These are phyloP conservation scores for Suillus ampliporus DNA, from an alignment of 768 basidiomycete species.

Conservation along the genomic window DNA sequence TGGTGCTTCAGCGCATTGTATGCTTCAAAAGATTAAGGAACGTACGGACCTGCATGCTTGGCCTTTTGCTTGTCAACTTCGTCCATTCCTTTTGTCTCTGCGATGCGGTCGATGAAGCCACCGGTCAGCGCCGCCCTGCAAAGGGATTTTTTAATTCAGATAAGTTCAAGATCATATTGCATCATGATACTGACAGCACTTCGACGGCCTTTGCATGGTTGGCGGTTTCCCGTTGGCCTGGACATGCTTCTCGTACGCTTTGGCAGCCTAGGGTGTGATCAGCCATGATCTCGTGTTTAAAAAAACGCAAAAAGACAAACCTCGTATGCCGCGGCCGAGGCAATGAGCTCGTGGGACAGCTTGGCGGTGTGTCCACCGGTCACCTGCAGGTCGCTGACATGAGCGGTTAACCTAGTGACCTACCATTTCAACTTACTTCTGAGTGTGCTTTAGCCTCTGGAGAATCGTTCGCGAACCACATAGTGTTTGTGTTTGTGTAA, in stretches of 20 bases:
- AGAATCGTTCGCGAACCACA: conserved; percentile 32
- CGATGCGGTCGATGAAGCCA: conserved; percentile 29
- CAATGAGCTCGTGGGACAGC: conserved; percentile 33
- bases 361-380: conserved; percentile 22
- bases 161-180: background rate
- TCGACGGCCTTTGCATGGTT: conserved; percentile 29
- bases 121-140: conserved; percentile 33
- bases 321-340: conserved; percentile 36
- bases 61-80: conserved; percentile 21
- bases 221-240: conserved; percentile 21
- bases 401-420: background rate
- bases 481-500: conserved; percentile 13
- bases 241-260: conserved; percentile 33
- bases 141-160: background rate
- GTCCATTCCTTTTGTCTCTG: conserved; percentile 33
- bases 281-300: background rate
- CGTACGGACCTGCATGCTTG: conserved; percentile 33
- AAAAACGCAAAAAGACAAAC: background rate
- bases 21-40: background rate
- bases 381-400: conserved; percentile 21
- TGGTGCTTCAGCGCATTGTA: conserved; percentile 4
- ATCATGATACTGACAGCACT: conserved; percentile 26
- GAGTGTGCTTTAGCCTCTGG: conserved; percentile 29
- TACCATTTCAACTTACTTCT: conserved; percentile 13
- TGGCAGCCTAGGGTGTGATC: conserved; percentile 31